Conservation (phyloP, 2,329 filamentous ascomycete species). For the Neurospora sp. region DNA sequence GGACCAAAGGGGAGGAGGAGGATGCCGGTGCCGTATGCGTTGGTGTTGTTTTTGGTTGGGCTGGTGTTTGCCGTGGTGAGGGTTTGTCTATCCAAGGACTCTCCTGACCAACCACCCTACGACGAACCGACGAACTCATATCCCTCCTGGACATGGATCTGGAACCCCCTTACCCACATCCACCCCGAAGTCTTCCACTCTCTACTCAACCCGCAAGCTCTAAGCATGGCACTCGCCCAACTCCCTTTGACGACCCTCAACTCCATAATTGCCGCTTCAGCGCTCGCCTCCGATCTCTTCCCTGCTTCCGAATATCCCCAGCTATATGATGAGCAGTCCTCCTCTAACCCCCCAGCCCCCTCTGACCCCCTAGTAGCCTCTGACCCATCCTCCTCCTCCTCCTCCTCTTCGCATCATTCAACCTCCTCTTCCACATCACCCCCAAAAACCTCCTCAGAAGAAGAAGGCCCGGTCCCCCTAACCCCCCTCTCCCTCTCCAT, state of each 20-base stretch:
- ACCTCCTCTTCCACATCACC: not conserved
- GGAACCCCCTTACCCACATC: constrained; percentile 39
- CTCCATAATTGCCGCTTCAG: constrained; percentile 79
- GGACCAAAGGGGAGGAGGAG: not conserved
- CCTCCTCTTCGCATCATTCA: no score
- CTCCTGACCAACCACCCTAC: not conserved
- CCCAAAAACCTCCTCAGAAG: not conserved
- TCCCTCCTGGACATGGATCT: constrained; percentile 4
- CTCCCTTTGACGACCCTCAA: constrained; percentile 87
- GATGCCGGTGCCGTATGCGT: constrained; percentile 59
- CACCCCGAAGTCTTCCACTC: constrained; percentile 40
- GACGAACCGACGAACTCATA: not conserved
- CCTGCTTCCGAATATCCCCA: constrained; percentile 41
- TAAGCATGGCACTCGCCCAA: constrained; percentile 66
- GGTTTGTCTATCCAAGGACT: constrained; percentile 14
- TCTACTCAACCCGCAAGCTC: constrained; percentile 28
- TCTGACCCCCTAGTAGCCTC: constrained; percentile 15
- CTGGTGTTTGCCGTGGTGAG: constrained; percentile 50
- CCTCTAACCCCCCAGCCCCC: no score
- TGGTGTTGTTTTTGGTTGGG: constrained; percentile 61
- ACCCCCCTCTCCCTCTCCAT: constrained; percentile 76
- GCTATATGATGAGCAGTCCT: not conserved
- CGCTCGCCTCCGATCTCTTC: constrained; percentile 68
- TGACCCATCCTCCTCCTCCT: constrained; percentile 14
- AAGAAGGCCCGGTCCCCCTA: not conserved